Evolutionary conservation across 2,329 filamentous ascomycete species (phyloP).

Genomic region (Xylariales sp.): DNA sequence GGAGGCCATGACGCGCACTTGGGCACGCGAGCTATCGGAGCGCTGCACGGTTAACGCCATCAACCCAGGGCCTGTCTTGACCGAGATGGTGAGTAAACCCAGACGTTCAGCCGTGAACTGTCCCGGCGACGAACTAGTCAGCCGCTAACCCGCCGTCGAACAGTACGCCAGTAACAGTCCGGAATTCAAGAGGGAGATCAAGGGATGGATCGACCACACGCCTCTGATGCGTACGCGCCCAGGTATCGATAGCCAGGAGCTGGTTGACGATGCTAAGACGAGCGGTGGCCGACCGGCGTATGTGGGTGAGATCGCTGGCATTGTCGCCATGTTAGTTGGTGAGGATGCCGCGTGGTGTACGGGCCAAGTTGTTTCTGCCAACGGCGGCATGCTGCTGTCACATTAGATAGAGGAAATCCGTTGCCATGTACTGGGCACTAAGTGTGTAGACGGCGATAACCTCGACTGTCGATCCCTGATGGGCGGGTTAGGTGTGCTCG

Average conservation of each 20-base stretch:
- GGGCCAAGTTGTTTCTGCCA: conserved; percentile 82
- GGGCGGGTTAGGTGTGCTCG: too few species aligned
- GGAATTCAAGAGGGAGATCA: conserved; percentile 57
- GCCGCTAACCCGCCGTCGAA: conserved; percentile 52
- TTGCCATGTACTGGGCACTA: background rate
- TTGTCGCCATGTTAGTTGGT: conserved; percentile 80
- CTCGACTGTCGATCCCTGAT: too few species aligned
- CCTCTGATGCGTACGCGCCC: conserved; percentile 72
- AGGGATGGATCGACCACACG: conserved; percentile 60
- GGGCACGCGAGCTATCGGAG: conserved; percentile 67
- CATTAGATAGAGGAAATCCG: conserved; percentile 17
- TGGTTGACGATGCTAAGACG: conserved; percentile 68
- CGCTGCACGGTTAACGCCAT: conserved; percentile 67
- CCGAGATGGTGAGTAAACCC: conserved; percentile 35
- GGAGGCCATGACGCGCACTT: conserved; percentile 69
- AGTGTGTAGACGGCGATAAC: background rate
- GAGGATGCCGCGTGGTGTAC: conserved; percentile 81
- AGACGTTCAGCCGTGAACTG: background rate
- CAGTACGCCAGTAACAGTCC: conserved; percentile 58
- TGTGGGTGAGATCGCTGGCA: conserved; percentile 77
- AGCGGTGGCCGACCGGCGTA: conserved; percentile 71
- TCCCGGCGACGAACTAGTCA: background rate
- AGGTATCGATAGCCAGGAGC: conserved; percentile 69
- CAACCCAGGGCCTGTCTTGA: conserved; percentile 67
- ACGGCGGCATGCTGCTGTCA: conserved; percentile 67